phyloP scores from a whole-genome alignment of 129 eudicot species.

The Pseudognaphalium luteoalbum region DNA sequence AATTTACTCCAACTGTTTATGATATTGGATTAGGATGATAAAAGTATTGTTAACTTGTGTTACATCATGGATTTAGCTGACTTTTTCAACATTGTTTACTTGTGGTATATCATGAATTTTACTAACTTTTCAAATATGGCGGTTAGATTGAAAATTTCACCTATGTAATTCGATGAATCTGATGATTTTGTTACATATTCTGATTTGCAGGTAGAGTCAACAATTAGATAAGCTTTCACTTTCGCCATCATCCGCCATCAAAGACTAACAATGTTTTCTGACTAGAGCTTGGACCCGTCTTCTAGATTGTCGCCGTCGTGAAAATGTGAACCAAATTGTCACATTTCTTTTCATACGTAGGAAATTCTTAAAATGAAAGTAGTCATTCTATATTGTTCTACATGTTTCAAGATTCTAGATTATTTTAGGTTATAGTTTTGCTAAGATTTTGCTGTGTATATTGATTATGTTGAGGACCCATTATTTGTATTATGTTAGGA shows the following conservation, averaged over 20 bases:
- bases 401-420: neutral
- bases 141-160: neutral
- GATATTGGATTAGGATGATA: neutral
- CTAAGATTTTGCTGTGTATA: slow-evolving; percentile 4
- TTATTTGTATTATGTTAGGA: too few species aligned
- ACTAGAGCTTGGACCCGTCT: slow-evolving; percentile 4
- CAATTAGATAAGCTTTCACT: slow-evolving; percentile 21
- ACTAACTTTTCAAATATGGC: neutral
- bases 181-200: neutral
- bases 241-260: slow-evolving; percentile 1
- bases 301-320: neutral
- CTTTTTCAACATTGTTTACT: neutral
- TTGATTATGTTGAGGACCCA: too few species aligned
- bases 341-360: neutral
- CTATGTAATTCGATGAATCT: slow-evolving; percentile 1
- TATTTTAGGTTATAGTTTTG: neutral
- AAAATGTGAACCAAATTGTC: slow-evolving; percentile 2
- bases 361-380: neutral
- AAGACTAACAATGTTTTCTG: neutral
- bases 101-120: neutral
- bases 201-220: slow-evolving; percentile 13
- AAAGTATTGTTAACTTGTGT: neutral
- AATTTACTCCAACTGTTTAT: neutral
- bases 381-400: neutral
- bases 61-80: slow-evolving; percentile 4